Evolutionary conservation across 2,329 filamentous ascomycete genomes (phyloP).

Genomic region (Diplodia corticola): DNA sequence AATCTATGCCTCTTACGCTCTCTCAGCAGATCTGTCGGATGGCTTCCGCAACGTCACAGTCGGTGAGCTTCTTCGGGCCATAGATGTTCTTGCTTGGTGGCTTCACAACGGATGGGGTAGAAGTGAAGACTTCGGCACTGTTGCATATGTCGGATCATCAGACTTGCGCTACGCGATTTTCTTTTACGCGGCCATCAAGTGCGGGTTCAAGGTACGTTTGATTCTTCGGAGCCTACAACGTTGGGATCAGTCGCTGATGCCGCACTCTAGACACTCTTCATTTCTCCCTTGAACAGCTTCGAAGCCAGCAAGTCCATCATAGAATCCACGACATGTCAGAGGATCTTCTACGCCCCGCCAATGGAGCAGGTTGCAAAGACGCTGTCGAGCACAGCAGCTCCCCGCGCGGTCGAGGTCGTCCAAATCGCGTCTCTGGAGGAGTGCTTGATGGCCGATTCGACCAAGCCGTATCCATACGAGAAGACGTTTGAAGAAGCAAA

Average conservation of each 20-base stretch:
- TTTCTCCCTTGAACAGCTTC: slow-evolving; percentile 27
- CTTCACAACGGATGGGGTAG: neutral
- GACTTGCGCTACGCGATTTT: slow-evolving; percentile 18
- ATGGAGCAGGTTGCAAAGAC: slow-evolving; percentile 19
- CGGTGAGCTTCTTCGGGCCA: neutral
- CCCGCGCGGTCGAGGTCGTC: slow-evolving; percentile 17
- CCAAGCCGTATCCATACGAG: slow-evolving; percentile 23
- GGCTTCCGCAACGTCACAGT: neutral
- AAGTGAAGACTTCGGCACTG: neutral
- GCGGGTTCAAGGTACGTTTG: slow-evolving; percentile 29
- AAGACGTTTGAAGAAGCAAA: slow-evolving; percentile 30
- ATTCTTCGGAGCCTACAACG: neutral
- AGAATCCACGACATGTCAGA: slow-evolving; percentile 21
- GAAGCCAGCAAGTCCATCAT: slow-evolving; percentile 24
- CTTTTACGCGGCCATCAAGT: slow-evolving; percentile 29
- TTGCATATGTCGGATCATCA: neutral
- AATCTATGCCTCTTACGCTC: neutral
- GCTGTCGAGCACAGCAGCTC: slow-evolving; percentile 18
- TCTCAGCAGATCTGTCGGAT: neutral
- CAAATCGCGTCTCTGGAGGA: slow-evolving; percentile 3
- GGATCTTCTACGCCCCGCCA: neutral
- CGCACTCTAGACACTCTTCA: slow-evolving; percentile 20
- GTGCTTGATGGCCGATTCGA: neutral
- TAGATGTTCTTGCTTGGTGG: neutral
- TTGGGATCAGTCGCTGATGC: neutral